A percentile compares a stretch with the other conserved stretches of the same genome.
phyloP scores from a whole-genome alignment of 495 filamentous ascomycete genomes.

The Tuber calosporum region DNA sequence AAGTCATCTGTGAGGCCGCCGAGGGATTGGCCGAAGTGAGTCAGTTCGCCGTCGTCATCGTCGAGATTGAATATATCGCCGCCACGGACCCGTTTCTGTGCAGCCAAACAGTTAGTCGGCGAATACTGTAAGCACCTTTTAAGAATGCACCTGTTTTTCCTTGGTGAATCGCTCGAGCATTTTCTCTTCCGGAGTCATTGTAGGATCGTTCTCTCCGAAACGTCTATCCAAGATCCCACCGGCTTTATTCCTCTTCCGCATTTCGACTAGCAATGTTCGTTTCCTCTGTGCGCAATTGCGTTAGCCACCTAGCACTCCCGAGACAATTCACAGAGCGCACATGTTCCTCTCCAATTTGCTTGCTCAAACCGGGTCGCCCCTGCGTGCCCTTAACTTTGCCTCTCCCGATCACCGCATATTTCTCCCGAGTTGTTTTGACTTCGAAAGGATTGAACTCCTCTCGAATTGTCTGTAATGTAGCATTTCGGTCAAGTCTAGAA shows the following conservation, averaged over 20 bases:
- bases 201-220: constrained; percentile 92
- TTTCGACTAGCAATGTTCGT: constrained; percentile 73
- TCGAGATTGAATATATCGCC: constrained; percentile 74
- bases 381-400: constrained; percentile 51
- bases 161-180: constrained; percentile 81
- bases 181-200: constrained; percentile 87
- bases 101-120: constrained; percentile 41
- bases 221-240: constrained; percentile 87
- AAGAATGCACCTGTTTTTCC: constrained; percentile 67
- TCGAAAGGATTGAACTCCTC: constrained; percentile 98
- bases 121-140: constrained; percentile 46
- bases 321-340: constrained; percentile 47
- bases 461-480: constrained; percentile 72
- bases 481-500: constrained; percentile 62
- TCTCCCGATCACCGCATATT: constrained; percentile 40
- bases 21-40: constrained; percentile 72
- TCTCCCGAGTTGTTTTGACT: constrained; percentile 56
- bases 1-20: constrained; percentile 63
- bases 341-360: constrained; percentile 78
- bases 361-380: constrained; percentile 71
- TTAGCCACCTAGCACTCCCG: constrained; percentile 3
- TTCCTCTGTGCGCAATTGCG: constrained; percentile 28
- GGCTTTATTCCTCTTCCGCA: constrained; percentile 77
- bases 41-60: constrained; percentile 64
- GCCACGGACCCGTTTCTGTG: constrained; percentile 29